Conservation (phyloP, 2,329 filamentous ascomycete species). For the Fusarium anguioides region DNA sequence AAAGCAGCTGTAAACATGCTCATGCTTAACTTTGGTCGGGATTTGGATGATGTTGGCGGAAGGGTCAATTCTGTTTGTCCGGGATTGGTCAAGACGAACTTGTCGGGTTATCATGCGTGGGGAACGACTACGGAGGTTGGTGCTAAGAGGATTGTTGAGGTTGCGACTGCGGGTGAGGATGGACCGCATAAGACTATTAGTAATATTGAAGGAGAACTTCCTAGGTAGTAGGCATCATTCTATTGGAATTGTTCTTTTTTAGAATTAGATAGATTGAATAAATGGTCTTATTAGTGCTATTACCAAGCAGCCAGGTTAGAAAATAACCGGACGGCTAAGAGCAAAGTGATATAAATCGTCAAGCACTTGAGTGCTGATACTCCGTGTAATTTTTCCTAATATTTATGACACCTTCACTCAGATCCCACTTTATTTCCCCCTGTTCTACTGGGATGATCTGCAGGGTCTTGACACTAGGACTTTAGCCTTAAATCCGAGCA, state of each 20-base stretch:
- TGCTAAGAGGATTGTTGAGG: constrained; percentile 45
- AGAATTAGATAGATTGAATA: too few species aligned
- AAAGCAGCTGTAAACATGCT: constrained; percentile 59
- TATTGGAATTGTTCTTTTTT: background rate
- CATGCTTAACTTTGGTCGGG: constrained; percentile 48
- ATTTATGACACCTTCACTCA: too few species aligned
- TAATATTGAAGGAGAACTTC: constrained; percentile 38
- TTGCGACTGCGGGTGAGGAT: constrained; percentile 46
- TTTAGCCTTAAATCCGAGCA: constrained; percentile 29
- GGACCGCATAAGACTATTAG: constrained; percentile 48
- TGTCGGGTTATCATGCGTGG: constrained; percentile 38
- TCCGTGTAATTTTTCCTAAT: too few species aligned
- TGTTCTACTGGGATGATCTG: too few species aligned
- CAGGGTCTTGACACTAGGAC: background rate
- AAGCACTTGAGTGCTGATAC: too few species aligned
- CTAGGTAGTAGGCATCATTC: too few species aligned
- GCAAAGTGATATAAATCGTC: too few species aligned
- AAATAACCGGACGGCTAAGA: too few species aligned
- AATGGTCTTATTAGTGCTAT: too few species aligned
- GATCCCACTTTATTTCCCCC: too few species aligned
- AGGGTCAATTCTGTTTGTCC: constrained; percentile 53
- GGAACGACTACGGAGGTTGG: constrained; percentile 42
- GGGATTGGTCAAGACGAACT: constrained; percentile 49
- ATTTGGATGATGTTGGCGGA: constrained; percentile 46
- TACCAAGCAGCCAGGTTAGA: too few species aligned